Evolutionary conservation across 306 rosid genomes (phyloP).

Genomic region (Dryas drummondii): DNA sequence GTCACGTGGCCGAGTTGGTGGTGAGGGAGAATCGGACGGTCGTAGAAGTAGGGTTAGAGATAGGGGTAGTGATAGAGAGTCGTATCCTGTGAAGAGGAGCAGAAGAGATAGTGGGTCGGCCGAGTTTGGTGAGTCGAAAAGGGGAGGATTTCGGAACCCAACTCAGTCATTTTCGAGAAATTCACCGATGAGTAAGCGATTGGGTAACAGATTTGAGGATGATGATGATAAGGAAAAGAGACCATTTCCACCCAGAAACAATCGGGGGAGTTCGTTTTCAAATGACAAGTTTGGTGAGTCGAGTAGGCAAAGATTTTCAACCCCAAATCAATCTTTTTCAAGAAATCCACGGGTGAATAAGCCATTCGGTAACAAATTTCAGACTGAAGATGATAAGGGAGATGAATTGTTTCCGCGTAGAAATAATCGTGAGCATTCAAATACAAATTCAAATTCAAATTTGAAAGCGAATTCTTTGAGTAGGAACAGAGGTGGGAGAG

Average conservation of each 20-base stretch:
- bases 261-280: constrained; percentile 1
- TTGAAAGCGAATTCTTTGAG: constrained; percentile 22
- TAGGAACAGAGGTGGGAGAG: constrained; percentile 53
- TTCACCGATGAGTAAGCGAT: constrained; percentile 20
- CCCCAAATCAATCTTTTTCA: constrained; percentile 16
- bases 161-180: constrained; percentile 23
- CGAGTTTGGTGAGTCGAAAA: constrained; percentile 29
- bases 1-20: constrained; percentile 20
- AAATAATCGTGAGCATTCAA: background rate
- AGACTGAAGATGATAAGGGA: constrained; percentile 12
- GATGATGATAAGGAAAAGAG: constrained; percentile 14
- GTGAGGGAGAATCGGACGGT: constrained; percentile 38
- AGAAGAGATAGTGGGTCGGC: constrained; percentile 34
- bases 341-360: constrained; percentile 23
- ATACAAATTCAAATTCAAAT: background rate
- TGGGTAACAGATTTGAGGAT: background rate
- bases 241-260: constrained; percentile 24
- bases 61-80: constrained; percentile 19
- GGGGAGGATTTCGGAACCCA: constrained; percentile 21
- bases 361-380: constrained; percentile 19
- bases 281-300: constrained; percentile 28
- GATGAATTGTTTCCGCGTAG: constrained; percentile 17
- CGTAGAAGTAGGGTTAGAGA: constrained; percentile 27
- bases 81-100: constrained; percentile 30
- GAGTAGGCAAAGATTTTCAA: constrained; percentile 25